These are phyloP conservation scores for Astrephomene gubernaculifera DNA, from an alignment of 139 green algal genomes.

Conservation along the genomic window DNA sequence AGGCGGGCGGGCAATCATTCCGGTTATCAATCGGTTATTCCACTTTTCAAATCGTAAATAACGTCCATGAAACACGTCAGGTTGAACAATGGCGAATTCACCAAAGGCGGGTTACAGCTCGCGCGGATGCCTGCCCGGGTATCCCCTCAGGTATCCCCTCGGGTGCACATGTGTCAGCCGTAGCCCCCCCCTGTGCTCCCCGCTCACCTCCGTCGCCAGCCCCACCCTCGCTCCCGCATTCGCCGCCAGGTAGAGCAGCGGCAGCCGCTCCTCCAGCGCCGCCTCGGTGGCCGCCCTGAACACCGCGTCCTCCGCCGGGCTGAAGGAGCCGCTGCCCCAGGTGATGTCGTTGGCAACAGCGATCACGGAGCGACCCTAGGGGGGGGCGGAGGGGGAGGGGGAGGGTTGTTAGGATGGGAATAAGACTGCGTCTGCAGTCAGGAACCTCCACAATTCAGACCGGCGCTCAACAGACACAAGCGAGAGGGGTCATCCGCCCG, in stretches of 20 bases:
- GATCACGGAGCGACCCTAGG: slow-evolving; percentile 73
- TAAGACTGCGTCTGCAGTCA: neutral
- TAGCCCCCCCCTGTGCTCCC: too few relatives aligned
- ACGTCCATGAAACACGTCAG: too few relatives aligned
- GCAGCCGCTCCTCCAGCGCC: slow-evolving; percentile 83
- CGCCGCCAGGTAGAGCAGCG: slow-evolving; percentile 95
- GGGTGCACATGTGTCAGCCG: too few relatives aligned
- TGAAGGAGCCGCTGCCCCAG: slow-evolving; percentile 90
- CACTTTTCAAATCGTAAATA: too few relatives aligned
- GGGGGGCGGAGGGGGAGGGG: neutral
- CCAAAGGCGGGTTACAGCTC: too few relatives aligned
- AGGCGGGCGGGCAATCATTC: neutral
- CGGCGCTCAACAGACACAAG: neutral
- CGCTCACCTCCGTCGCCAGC: slow-evolving; percentile 88
- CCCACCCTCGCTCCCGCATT: slow-evolving; percentile 95
- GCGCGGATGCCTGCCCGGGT: too few relatives aligned
- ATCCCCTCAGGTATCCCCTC: too few relatives aligned
- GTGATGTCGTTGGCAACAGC: slow-evolving; percentile 98
- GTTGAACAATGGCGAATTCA: too few relatives aligned
- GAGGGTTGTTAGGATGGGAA: too few relatives aligned
- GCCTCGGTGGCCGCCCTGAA: slow-evolving; percentile 89
- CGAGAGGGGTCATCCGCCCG: neutral
- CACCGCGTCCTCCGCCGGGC: slow-evolving; percentile 90
- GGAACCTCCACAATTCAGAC: neutral
- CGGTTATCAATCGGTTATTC: too few relatives aligned